phyloP scores from a whole-genome alignment of 23 red algal species.

The Pyropia haitanensis region DNA sequence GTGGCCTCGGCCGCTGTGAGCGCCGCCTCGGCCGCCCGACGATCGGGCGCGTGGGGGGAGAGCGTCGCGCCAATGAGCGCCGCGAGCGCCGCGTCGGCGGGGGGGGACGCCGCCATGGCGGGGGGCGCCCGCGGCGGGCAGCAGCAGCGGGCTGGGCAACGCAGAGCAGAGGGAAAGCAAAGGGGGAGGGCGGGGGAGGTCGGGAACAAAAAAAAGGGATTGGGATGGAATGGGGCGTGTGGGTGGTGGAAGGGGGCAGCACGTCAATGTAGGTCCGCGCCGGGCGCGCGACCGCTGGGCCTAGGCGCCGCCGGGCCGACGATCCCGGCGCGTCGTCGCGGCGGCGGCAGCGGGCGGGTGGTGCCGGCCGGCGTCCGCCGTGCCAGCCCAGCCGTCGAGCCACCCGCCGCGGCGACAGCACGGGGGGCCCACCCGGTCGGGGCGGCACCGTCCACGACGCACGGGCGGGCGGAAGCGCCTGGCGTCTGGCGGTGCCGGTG shows the following conservation, averaged over 20 bases:
- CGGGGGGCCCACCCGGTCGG: no score
- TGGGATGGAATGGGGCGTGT: not conserved
- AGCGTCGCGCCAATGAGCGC: constrained; percentile 55
- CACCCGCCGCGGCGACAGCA: no score
- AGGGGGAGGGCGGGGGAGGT: not conserved
- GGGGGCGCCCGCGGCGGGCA: not conserved
- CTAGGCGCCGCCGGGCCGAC: not conserved
- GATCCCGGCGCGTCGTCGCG: not conserved
- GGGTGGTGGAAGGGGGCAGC: no score
- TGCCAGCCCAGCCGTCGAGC: no score
- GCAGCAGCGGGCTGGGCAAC: not conserved
- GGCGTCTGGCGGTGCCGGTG: no score
- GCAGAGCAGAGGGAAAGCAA: not conserved
- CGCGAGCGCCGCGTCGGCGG: constrained; percentile 10
- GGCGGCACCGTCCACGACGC: no score
- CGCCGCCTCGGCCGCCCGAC: constrained; percentile 64
- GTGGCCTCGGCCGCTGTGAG: constrained; percentile 18
- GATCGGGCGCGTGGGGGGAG: constrained; percentile 52
- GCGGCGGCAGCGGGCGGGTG: not conserved
- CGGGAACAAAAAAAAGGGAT: not conserved
- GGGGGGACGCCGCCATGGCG: no score
- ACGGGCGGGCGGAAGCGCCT: no score
- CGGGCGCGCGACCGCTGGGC: no score
- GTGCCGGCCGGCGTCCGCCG: not conserved
- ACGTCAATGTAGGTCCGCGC: no score